Conservation (phyloP, 1,284 basidiomycete species). For the Takashimella tepidaria region DNA sequence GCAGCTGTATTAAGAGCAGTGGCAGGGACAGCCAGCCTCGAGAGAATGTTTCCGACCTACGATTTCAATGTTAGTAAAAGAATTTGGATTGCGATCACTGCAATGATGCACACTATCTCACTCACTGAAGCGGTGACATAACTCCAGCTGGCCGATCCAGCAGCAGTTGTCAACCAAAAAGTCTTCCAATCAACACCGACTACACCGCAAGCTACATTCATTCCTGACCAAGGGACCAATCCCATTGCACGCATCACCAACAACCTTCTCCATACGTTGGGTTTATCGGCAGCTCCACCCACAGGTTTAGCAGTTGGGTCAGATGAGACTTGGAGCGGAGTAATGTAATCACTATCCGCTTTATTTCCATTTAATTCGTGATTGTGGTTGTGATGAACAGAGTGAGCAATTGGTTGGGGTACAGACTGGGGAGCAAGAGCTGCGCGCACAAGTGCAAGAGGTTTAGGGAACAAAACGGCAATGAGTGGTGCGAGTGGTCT, state of each 20-base stretch:
- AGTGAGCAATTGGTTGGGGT: slow-evolving; percentile 11
- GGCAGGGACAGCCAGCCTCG: slow-evolving; percentile 36
- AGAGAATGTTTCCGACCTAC: slow-evolving; percentile 42
- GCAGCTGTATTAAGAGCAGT: slow-evolving; percentile 9
- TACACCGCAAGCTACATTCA: slow-evolving; percentile 88
- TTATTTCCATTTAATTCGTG: not conserved
- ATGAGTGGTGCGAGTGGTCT: slow-evolving; percentile 79
- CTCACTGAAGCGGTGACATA: slow-evolving; percentile 44
- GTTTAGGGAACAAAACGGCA: slow-evolving; percentile 70
- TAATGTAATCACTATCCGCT: slow-evolving; percentile 37
- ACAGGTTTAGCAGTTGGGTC: slow-evolving; percentile 26
- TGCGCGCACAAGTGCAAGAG: slow-evolving; percentile 61
- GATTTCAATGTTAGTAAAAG: not conserved
- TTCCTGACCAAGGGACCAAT: slow-evolving; percentile 87
- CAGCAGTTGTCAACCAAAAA: slow-evolving; percentile 69
- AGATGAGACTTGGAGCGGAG: slow-evolving; percentile 33
- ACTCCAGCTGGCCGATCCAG: slow-evolving; percentile 78
- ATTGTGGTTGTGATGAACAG: too few species aligned
- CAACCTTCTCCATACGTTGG: slow-evolving; percentile 71
- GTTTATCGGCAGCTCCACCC: slow-evolving; percentile 23
- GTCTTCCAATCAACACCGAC: slow-evolving; percentile 77
- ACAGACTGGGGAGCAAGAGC: slow-evolving; percentile 37
- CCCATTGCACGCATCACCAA: slow-evolving; percentile 79
- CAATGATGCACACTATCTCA: slow-evolving; percentile 4
- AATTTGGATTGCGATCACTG: not conserved